phyloP scores from a whole-genome alignment of 345 rosid genomes.

The Anastatica hierochuntica region DNA sequence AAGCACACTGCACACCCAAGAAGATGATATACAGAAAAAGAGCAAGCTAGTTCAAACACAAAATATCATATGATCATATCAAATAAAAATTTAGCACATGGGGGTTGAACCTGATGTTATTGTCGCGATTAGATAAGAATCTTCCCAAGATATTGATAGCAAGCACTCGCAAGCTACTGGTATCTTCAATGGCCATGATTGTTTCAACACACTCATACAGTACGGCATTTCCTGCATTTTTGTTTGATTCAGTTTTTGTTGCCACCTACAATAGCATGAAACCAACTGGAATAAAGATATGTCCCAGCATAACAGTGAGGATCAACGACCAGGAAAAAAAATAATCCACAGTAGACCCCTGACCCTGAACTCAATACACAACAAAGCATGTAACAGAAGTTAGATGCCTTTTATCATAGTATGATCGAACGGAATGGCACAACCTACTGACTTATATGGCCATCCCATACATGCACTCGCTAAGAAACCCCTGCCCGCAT shows the following conservation, averaged over 20 bases:
- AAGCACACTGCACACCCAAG: slow-evolving; percentile 3
- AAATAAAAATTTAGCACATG: no score
- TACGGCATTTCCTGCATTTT: slow-evolving; percentile 99
- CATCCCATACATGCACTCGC: no score
- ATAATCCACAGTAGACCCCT: slow-evolving; percentile 9
- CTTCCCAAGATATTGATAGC: slow-evolving; percentile 98
- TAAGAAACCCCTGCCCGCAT: no score
- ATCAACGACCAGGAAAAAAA: slow-evolving; percentile 6
- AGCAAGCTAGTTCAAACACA: no score
- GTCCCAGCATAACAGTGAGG: neutral
- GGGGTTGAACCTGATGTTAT: slow-evolving; percentile 80
- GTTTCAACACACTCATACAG: slow-evolving; percentile 96
- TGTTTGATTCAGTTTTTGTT: slow-evolving; percentile 94
- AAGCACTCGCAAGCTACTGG: slow-evolving; percentile 92
- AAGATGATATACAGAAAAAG: no score
- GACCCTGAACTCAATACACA: slow-evolving; percentile 1
- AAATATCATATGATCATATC: neutral
- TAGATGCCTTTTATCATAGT: no score
- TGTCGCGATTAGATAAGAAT: slow-evolving; percentile 96
- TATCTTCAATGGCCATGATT: slow-evolving; percentile 95
- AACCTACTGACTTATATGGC: no score
- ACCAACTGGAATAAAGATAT: slow-evolving; percentile 13
- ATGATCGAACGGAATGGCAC: no score
- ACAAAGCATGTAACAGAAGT: no score
- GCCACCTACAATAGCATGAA: slow-evolving; percentile 61